These are phyloP conservation scores for Scenedesmus sp. DNA, from an alignment of 163 green algal genomes.

Conservation along the genomic window DNA sequence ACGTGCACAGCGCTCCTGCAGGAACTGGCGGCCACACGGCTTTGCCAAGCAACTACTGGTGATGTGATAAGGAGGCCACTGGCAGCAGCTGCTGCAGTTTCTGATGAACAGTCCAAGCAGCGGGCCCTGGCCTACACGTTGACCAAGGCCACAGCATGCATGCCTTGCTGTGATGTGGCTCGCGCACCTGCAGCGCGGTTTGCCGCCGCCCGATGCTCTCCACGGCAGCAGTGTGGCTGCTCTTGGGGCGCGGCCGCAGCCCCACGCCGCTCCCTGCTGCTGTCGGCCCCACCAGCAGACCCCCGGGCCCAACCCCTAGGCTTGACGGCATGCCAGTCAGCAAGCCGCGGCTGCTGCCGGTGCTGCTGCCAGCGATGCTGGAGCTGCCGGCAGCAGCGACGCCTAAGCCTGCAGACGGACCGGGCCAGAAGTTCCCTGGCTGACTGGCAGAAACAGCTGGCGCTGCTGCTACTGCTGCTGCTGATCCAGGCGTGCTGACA, in stretches of 20 bases:
- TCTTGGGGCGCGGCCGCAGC: constrained; percentile 37
- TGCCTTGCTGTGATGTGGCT: too few relatives aligned
- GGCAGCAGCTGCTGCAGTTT: too few relatives aligned
- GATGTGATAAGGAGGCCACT: too few relatives aligned
- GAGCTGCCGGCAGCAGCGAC: background rate
- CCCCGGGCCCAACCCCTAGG: constrained; percentile 26
- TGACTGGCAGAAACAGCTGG: background rate
- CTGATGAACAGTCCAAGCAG: too few relatives aligned
- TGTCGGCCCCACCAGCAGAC: constrained; percentile 5
- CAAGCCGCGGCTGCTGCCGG: background rate
- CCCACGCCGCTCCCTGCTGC: constrained; percentile 5
- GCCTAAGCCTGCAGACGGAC: background rate
- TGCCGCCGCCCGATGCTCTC: constrained; percentile 39
- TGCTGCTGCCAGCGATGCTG: constrained; percentile 4
- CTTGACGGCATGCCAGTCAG: constrained; percentile 10
- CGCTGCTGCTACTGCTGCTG: background rate
- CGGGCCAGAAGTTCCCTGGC: background rate
- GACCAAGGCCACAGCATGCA: too few relatives aligned
- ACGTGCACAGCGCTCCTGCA: background rate
- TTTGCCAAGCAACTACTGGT: too few relatives aligned
- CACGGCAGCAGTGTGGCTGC: constrained; percentile 44
- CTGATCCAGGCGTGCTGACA: background rate
- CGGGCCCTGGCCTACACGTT: too few relatives aligned
- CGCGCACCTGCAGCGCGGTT: constrained; percentile 42
- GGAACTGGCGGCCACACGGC: too few relatives aligned